A percentile compares a stretch with the other conserved stretches of the same genome.
Conservation (phyloP, 1,284 basidiomycete species). For the Pseudozyma flocculosa region DNA sequence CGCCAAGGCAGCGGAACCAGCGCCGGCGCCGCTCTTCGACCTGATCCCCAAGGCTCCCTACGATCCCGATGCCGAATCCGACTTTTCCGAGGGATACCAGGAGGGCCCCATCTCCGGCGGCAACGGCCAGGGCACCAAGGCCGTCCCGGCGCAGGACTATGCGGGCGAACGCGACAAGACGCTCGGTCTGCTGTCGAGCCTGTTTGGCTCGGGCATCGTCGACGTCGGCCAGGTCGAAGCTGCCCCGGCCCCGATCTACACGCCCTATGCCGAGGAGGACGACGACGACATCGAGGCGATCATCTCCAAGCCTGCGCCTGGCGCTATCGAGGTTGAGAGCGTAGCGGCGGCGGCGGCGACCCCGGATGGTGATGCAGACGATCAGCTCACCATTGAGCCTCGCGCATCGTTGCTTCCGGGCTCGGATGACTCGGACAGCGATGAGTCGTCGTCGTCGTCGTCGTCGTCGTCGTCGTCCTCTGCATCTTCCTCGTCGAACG, state of each 20-base stretch:
- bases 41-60: constrained; percentile 4
- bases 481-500: constrained; percentile 1
- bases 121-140: too few species aligned
- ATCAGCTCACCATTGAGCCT: too few species aligned
- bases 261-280: constrained; percentile 63
- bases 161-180: constrained; percentile 25
- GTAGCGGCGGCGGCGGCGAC: not conserved
- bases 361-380: too few species aligned
- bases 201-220: constrained; percentile 65
- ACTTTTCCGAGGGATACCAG: constrained; percentile 54
- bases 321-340: too few species aligned
- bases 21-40: too few species aligned
- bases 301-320: not conserved
- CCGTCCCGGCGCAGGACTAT: constrained; percentile 4
- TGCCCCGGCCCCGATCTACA: constrained; percentile 1
- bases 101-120: too few species aligned
- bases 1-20: not conserved
- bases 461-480: not conserved
- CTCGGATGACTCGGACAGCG: too few species aligned
- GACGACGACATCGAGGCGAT: constrained; percentile 58
- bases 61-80: constrained; percentile 32
- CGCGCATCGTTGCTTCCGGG: too few species aligned
- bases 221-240: constrained; percentile 58
- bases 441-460: too few species aligned
- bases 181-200: constrained; percentile 44